These are phyloP conservation scores for Magnaporthiopsis incrustans DNA, from an alignment of 2,329 filamentous ascomycete species.

Conservation along the genomic window DNA sequence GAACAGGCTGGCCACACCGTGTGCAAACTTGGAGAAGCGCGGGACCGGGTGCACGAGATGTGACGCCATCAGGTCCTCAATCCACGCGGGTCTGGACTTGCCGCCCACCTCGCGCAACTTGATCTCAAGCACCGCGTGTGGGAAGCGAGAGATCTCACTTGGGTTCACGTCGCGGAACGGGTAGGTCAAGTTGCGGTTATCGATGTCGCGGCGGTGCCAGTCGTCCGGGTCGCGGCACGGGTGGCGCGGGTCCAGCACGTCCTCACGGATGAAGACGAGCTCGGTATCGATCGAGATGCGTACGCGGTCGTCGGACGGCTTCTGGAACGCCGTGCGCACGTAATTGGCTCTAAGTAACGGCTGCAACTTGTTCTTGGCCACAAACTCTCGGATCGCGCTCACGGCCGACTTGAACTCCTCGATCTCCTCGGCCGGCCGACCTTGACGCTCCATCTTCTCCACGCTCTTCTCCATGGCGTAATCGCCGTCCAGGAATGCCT, in stretches of 20 bases:
- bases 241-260: slow-evolving; percentile 69
- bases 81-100: slow-evolving; percentile 68
- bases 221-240: slow-evolving; percentile 81
- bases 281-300: slow-evolving; percentile 91
- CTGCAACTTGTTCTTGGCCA: slow-evolving; percentile 68
- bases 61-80: slow-evolving; percentile 84
- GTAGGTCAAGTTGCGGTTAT: slow-evolving; percentile 72
- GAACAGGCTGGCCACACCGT: slow-evolving; percentile 84
- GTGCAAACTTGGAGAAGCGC: slow-evolving; percentile 93
- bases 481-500: slow-evolving; percentile 75
- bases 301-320: slow-evolving; percentile 82
- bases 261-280: slow-evolving; percentile 75
- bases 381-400: slow-evolving; percentile 69
- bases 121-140: slow-evolving; percentile 85
- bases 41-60: slow-evolving; percentile 86
- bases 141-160: slow-evolving; percentile 85
- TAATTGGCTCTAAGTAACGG: slow-evolving; percentile 90
- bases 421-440: slow-evolving; percentile 57
- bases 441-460: slow-evolving; percentile 75
- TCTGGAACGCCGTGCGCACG: slow-evolving; percentile 90
- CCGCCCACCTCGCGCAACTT: slow-evolving; percentile 59
- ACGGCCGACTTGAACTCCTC: slow-evolving; percentile 65
- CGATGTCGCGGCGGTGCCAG: slow-evolving; percentile 90
- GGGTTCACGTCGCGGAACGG: slow-evolving; percentile 83
- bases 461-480: slow-evolving; percentile 90